Conservation (phyloP, 164 flowering plant genomes). For the Chimonanthus salicifolius region DNA sequence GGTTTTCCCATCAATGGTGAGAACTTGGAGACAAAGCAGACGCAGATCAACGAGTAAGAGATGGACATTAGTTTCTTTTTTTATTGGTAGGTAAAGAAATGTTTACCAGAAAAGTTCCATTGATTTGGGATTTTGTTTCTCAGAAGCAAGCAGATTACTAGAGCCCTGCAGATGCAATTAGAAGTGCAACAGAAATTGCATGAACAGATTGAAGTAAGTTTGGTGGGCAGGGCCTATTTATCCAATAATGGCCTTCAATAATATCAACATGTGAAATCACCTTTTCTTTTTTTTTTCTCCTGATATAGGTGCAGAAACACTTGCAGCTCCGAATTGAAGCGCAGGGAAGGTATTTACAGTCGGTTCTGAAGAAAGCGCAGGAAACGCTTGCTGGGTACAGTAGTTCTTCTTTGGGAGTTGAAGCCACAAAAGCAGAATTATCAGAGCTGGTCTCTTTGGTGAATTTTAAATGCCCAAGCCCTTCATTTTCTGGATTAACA, state of each 20-base stretch:
- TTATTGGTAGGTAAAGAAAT: neutral
- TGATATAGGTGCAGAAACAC: conserved; percentile 80
- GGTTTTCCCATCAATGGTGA: conserved; percentile 22
- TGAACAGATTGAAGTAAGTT: conserved; percentile 79
- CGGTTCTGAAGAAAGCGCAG: conserved; percentile 82
- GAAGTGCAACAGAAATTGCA: conserved; percentile 86
- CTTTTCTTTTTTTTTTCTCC: neutral
- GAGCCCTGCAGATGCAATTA: conserved; percentile 78
- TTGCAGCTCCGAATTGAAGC: conserved; percentile 94
- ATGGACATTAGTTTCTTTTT: conserved; percentile 1
- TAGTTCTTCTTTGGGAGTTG: conserved; percentile 42
- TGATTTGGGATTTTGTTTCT: conserved; percentile 21
- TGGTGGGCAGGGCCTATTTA: neutral
- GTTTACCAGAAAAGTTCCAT: neutral
- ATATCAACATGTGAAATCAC: neutral
- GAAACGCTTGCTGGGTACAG: conserved; percentile 62
- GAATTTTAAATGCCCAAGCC: conserved; percentile 31
- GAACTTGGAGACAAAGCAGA: conserved; percentile 24
- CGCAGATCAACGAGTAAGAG: conserved; percentile 51
- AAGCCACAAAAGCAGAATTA: conserved; percentile 55
- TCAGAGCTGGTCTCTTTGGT: conserved; percentile 63
- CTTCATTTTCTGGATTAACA: conserved; percentile 58
- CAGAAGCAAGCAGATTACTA: conserved; percentile 60
- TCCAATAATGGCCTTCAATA: neutral
- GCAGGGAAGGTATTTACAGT: conserved; percentile 84